Conservation (phyloP, 345 rosid species). For the Acer yangbiense region DNA sequence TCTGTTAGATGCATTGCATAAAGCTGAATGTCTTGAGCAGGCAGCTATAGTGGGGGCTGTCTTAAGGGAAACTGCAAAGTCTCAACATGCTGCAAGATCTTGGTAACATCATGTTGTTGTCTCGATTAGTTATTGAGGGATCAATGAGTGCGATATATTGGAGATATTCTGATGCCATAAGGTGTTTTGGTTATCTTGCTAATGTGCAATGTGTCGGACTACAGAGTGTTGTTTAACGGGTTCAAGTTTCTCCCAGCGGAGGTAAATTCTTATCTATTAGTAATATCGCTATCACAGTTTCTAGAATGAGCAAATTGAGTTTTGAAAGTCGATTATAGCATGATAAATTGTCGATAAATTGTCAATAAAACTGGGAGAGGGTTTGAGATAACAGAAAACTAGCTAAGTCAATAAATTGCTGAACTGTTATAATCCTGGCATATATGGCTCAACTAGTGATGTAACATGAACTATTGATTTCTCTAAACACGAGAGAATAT, state of each 20-base stretch:
- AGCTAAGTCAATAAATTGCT: neutral
- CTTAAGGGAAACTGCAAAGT: constrained; percentile 81
- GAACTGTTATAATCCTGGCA: neutral
- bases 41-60: constrained; percentile 94
- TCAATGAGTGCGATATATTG: neutral
- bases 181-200: neutral
- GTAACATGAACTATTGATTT: neutral
- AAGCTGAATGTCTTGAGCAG: constrained; percentile 88
- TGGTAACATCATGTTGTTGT: constrained; percentile 46
- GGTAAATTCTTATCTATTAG: constrained; percentile 14
- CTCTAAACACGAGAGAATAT: neutral
- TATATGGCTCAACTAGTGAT: neutral
- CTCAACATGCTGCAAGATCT: constrained; percentile 81
- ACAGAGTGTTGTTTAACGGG: constrained; percentile 3
- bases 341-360: neutral
- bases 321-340: neutral
- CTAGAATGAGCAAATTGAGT: neutral
- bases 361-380: neutral
- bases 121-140: neutral
- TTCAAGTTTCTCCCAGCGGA: constrained; percentile 3
- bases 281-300: neutral
- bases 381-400: constrained; percentile 3
- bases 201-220: neutral
- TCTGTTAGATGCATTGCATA: constrained; percentile 83
- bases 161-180: neutral